phyloP scores from a whole-genome alignment of 768 basidiomycete species.

The Epithele typhae region DNA sequence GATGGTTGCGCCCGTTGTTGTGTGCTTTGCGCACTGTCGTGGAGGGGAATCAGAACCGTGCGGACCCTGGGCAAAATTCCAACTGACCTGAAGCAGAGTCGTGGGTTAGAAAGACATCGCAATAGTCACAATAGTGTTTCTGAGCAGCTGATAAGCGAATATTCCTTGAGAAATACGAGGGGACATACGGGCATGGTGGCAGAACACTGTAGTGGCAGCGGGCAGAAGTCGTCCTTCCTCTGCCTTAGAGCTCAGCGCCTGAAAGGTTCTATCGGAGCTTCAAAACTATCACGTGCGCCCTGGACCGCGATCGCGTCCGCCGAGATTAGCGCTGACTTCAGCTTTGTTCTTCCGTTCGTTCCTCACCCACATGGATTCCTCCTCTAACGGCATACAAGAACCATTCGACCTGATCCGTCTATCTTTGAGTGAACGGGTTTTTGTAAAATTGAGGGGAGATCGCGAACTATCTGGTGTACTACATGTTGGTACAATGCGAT shows the following conservation, averaged over 20 bases:
- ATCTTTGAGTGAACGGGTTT: conserved; percentile 95
- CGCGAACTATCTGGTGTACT: conserved; percentile 87
- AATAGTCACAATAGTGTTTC: conserved; percentile 95
- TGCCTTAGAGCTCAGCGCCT: no score
- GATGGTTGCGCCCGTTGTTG: conserved; percentile 95
- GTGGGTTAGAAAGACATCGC: conserved; percentile 91
- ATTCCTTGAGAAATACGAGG: no score
- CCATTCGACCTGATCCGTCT: conserved; percentile 97
- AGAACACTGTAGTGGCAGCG: no score
- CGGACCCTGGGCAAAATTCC: no score
- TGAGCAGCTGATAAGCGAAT: conserved; percentile 29
- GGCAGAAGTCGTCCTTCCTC: no score
- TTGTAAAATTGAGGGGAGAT: conserved; percentile 95
- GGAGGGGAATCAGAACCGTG: no score
- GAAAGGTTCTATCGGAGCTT: conserved; percentile 15
- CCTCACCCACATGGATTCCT: conserved; percentile 52
- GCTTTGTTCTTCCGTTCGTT: neutral
- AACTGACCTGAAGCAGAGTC: conserved; percentile 84
- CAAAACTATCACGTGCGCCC: conserved; percentile 12
- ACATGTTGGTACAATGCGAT: conserved; percentile 57
- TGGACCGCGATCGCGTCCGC: no score
- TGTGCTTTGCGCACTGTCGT: conserved; percentile 90
- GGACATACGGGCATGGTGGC: conserved; percentile 62
- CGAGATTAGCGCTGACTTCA: neutral
- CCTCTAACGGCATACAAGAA: conserved; percentile 80